Evolutionary conservation across 2,329 filamentous ascomycete genomes (phyloP).

Genomic region (Colletotrichum sp.): DNA sequence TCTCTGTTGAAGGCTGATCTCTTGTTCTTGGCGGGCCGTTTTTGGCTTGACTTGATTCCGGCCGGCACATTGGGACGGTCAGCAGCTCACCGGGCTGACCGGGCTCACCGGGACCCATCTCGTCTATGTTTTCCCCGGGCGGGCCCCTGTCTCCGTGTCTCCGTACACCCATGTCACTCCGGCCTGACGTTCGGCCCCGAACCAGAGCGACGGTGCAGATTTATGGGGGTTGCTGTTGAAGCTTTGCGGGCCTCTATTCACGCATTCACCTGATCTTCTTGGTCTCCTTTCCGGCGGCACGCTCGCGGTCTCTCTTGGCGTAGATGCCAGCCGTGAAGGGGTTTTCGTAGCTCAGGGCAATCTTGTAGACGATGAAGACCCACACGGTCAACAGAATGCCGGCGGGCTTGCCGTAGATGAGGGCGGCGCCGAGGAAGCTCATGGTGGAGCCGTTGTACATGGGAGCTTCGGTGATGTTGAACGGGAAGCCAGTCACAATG

Average conservation of each 20-base stretch:
- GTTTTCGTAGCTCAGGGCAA: conserved; percentile 88
- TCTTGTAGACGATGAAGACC: conserved; percentile 78
- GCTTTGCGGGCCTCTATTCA: conserved; percentile 6
- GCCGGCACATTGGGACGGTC: background rate
- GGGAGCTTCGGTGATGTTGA: conserved; percentile 87
- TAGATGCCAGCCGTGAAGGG: conserved; percentile 95
- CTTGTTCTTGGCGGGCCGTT: conserved; percentile 13
- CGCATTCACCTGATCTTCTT: conserved; percentile 57
- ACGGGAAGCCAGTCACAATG: conserved; percentile 94
- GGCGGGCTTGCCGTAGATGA: conserved; percentile 87
- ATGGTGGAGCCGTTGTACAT: conserved; percentile 97
- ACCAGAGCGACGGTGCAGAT: background rate
- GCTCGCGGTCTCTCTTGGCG: conserved; percentile 75
- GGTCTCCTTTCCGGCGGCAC: conserved; percentile 47
- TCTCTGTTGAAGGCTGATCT: conserved; percentile 22
- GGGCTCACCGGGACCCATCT: conserved; percentile 3
- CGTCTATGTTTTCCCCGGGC: background rate
- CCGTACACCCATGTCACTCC: conserved; percentile 14
- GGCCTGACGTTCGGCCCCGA: conserved; percentile 15
- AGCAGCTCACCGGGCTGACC: conserved; percentile 8
- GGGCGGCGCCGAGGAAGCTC: conserved; percentile 87
- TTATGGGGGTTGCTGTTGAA: conserved; percentile 20
- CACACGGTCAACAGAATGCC: conserved; percentile 77
- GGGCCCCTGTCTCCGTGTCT: conserved; percentile 1
- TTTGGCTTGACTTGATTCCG: conserved; percentile 3